Evolutionary conservation across 2,329 filamentous ascomycete species (phyloP).

Genomic region (Spiromastix sp.): DNA sequence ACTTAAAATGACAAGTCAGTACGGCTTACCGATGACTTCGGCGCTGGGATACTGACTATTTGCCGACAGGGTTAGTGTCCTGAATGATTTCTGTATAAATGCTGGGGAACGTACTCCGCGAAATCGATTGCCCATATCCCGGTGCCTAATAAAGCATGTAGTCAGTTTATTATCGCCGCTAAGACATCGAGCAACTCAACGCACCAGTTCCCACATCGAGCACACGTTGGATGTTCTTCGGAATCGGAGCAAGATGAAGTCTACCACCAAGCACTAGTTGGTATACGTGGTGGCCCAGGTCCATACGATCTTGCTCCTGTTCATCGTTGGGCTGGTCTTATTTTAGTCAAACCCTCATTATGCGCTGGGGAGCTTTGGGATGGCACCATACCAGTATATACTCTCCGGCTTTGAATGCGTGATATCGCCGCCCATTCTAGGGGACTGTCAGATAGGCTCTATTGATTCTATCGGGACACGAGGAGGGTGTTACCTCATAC

Average conservation of each 20-base stretch:
- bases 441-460: not conserved
- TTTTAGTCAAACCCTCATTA: not conserved
- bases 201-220: slow-evolving; percentile 12
- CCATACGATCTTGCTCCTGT: slow-evolving; percentile 11
- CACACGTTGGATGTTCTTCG: slow-evolving; percentile 9
- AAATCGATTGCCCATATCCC: slow-evolving; percentile 13
- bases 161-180: not conserved
- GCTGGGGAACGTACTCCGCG: slow-evolving; percentile 9
- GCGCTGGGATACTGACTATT: not conserved
- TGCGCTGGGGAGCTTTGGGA: not conserved
- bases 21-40: slow-evolving; percentile 3
- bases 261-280: slow-evolving; percentile 14
- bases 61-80: slow-evolving; percentile 12
- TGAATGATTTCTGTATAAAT: not conserved
- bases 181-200: not conserved
- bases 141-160: not conserved
- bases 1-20: not conserved
- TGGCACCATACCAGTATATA: slow-evolving; percentile 1
- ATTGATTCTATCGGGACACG: not conserved
- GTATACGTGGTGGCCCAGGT: slow-evolving; percentile 16
- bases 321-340: slow-evolving; percentile 7
- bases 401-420: slow-evolving; percentile 3
- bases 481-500: too few species aligned
- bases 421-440: slow-evolving; percentile 4
- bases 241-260: slow-evolving; percentile 18